Base-by-base conservation (phyloP, 106 monocot species). In the Platanthera zijinensis region DNA sequence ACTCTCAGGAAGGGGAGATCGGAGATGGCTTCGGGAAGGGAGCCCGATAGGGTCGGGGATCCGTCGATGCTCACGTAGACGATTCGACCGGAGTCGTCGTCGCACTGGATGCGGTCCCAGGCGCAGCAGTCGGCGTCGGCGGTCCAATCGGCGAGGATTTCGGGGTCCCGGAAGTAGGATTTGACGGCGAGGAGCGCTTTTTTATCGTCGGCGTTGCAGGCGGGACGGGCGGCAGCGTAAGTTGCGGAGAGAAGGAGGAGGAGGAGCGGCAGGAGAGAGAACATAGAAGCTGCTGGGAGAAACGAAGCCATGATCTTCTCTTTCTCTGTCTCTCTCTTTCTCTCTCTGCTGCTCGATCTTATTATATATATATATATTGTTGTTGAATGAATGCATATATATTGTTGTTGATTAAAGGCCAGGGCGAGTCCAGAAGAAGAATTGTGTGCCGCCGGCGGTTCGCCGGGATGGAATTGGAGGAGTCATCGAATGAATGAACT, bases 51-150 rank as follows among this genome's bases (percentile, higher is more conserved):
- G 57, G 64, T 17, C 67, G 63, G 2, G 49, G 78, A 62, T 25
- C 69, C 45, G 69, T 67, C 22, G 73, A 82, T 28, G 75, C 21
- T 0, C 67, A 87, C 74, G 72, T 21, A 59, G 47, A 50, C 62
- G 84, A 87, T 50, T 25, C 84, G 78, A 83, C 71, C 71, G 67
- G 4, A 0, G 8, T 18, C 7, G 77, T 8, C 1, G 63, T 81
- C 75, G 81, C 87, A 84, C 14, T 79, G 30, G 18, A 82, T 75
- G 79, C 72, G 78, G 76, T 71, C 68, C 84, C 81, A 87, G 52
- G 68, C 57, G 76, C 84, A 85, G 82, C 85, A 85, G 52, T 15
- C 50, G 7, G 62, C 48, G 59, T 54, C 39, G 71, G 17, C 1
- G 12, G 78, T 75, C 82, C 79, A 82, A 8, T 74, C 59, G 50